These are phyloP conservation scores for Angomonas deanei DNA, from an alignment of 208 protist species.

Conservation along the genomic window DNA sequence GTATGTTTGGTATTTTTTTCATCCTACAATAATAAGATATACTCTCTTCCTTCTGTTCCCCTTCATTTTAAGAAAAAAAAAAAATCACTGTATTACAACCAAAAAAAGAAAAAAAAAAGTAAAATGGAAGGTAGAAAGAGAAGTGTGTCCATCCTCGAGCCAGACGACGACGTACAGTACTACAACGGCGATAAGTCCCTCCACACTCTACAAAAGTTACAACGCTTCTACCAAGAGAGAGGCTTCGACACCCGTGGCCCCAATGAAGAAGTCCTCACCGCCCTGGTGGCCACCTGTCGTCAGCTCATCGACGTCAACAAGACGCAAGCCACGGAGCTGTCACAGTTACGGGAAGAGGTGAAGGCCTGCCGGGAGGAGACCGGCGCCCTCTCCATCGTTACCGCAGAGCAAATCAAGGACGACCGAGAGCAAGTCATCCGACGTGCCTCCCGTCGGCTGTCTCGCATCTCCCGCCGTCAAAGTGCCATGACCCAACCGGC, in stretches of 20 bases:
- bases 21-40: background rate
- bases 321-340: background rate
- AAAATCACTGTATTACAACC: background rate
- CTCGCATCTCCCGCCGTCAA: background rate
- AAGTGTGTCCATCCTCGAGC: background rate
- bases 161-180: background rate
- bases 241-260: constrained; percentile 68
- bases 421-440: background rate
- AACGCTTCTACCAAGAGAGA: constrained; percentile 41
- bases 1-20: too few species aligned
- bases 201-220: constrained; percentile 31
- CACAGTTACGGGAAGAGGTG: constrained; percentile 3
- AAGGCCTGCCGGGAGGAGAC: background rate
- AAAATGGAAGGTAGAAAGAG: too few species aligned
- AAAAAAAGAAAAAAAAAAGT: too few species aligned
- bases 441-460: background rate
- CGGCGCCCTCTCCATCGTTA: constrained; percentile 6
- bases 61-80: background rate
- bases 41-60: background rate
- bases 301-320: constrained; percentile 46
- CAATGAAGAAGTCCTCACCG: constrained; percentile 61
- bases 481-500: background rate
- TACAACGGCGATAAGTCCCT: background rate
- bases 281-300: constrained; percentile 53
- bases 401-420: background rate